Evolutionary conservation across 176 grass and related monocot species (phyloP).

Genomic region (Eleusine coracana): DNA sequence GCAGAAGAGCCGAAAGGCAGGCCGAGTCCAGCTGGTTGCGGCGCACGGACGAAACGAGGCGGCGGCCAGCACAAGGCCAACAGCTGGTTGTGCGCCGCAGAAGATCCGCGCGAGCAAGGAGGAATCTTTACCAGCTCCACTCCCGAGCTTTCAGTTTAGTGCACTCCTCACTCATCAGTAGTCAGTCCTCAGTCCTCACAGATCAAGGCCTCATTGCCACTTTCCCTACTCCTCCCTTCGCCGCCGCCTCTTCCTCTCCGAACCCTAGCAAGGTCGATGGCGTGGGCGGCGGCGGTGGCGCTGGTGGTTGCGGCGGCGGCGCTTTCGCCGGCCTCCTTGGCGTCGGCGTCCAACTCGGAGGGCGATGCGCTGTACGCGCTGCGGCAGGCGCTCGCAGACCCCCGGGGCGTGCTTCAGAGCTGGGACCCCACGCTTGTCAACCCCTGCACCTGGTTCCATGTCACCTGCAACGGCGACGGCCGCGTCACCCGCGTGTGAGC

Average conservation of each 20-base stretch:
- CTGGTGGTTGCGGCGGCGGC: slow-evolving; percentile 25
- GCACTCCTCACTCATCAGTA: not conserved
- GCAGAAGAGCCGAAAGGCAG: not conserved
- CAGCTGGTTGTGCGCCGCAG: not conserved
- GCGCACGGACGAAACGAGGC: not conserved
- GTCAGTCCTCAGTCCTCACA: not conserved
- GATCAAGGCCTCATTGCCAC: not conserved
- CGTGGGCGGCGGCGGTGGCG: slow-evolving; percentile 14
- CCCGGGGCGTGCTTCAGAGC: slow-evolving; percentile 75
- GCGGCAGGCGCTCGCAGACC: slow-evolving; percentile 53
- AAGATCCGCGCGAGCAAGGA: slow-evolving; percentile 17
- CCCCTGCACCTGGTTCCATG: slow-evolving; percentile 93
- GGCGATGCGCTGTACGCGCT: slow-evolving; percentile 69
- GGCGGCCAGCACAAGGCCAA: not conserved
- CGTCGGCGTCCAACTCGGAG: slow-evolving; percentile 52
- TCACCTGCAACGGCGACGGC: slow-evolving; percentile 70
- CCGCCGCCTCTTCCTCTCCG: not conserved
- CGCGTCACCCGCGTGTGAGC: slow-evolving; percentile 62
- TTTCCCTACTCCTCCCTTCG: slow-evolving; percentile 15
- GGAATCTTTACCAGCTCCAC: slow-evolving; percentile 3
- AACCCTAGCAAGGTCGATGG: slow-evolving; percentile 39
- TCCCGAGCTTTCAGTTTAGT: not conserved
- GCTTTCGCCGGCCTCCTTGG: slow-evolving; percentile 29
- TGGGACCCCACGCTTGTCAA: slow-evolving; percentile 84
- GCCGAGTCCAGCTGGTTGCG: not conserved